Evolutionary conservation across 768 basidiomycete genomes (phyloP).

Genomic region (Psilocybe subaeruginosa): DNA sequence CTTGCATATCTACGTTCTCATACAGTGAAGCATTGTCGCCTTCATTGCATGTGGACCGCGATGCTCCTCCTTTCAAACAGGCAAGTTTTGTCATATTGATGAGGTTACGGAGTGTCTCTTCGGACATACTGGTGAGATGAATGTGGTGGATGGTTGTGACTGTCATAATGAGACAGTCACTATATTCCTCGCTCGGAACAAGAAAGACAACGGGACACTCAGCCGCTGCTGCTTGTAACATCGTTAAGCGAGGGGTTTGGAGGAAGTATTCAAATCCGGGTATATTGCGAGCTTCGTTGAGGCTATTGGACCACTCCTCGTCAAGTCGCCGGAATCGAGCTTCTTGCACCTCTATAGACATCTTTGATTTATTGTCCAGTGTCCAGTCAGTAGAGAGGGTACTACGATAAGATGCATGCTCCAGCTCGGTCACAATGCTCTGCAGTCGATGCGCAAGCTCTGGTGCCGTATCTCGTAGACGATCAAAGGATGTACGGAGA

Average conservation of each 20-base stretch:
- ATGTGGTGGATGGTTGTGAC: conserved; percentile 7
- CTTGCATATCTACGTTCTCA: too few relatives aligned
- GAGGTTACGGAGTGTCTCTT: not conserved
- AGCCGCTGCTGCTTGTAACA: conserved; percentile 3
- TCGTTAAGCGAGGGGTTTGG: not conserved
- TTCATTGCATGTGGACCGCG: not conserved
- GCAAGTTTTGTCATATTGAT: not conserved
- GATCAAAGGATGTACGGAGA: conserved; percentile 14
- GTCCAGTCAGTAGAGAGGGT: not conserved
- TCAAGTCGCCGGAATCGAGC: conserved; percentile 1
- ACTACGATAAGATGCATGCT: conserved; percentile 10
- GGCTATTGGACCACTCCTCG: conserved; percentile 5
- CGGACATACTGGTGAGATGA: not conserved
- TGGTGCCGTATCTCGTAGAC: conserved; percentile 6
- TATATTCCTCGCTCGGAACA: conserved; percentile 4
- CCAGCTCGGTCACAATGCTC: conserved; percentile 1
- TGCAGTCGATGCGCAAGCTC: conserved; percentile 7
- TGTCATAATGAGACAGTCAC: conserved; percentile 14
- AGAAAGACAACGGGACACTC: conserved; percentile 7
- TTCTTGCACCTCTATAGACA: conserved; percentile 7
- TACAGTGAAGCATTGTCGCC: not conserved
- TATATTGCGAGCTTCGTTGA: conserved; percentile 6
- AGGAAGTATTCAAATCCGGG: conserved; percentile 15
- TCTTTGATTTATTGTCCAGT: conserved; percentile 4
- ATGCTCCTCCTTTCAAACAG: too few relatives aligned